Conservation (phyloP, 2,329 filamentous ascomycete species). For the Trichothecium sympodiale region DNA sequence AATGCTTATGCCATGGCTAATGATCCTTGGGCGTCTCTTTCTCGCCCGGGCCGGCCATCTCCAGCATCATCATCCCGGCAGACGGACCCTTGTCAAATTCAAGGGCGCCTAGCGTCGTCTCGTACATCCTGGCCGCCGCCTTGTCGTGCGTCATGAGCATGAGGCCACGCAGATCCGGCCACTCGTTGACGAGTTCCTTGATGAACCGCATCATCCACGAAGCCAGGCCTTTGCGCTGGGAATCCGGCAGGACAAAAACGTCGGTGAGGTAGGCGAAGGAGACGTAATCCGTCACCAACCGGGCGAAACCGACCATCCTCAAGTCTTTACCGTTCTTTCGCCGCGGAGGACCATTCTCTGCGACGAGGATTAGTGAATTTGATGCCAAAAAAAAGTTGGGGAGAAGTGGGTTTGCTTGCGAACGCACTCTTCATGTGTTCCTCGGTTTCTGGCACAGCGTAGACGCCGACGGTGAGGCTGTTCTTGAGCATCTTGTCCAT, state of each 20-base stretch:
- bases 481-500: constrained; percentile 43
- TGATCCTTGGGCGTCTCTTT: constrained; percentile 22
- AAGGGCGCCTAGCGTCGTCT: constrained; percentile 32
- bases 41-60: constrained; percentile 25
- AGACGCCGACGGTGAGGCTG: constrained; percentile 50
- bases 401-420: constrained; percentile 14
- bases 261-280: constrained; percentile 60
- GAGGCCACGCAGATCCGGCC: constrained; percentile 48
- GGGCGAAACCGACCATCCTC: constrained; percentile 28
- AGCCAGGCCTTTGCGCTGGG: constrained; percentile 52
- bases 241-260: constrained; percentile 50
- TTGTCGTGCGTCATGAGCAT: constrained; percentile 40
- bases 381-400: too few species aligned
- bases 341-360: constrained; percentile 20
- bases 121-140: constrained; percentile 31
- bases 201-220: constrained; percentile 53
- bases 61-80: constrained; percentile 26
- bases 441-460: constrained; percentile 27
- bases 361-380: neutral
- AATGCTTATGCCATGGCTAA: too few species aligned
- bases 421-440: constrained; percentile 26
- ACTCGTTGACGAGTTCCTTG: constrained; percentile 41
- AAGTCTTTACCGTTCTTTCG: constrained; percentile 18
- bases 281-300: constrained; percentile 58
- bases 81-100: constrained; percentile 31